Evolutionary conservation across 1,284 basidiomycete genomes (phyloP), one percentile per base, ranked within the genome.

Genomic region (Trametes sp.): DNA sequence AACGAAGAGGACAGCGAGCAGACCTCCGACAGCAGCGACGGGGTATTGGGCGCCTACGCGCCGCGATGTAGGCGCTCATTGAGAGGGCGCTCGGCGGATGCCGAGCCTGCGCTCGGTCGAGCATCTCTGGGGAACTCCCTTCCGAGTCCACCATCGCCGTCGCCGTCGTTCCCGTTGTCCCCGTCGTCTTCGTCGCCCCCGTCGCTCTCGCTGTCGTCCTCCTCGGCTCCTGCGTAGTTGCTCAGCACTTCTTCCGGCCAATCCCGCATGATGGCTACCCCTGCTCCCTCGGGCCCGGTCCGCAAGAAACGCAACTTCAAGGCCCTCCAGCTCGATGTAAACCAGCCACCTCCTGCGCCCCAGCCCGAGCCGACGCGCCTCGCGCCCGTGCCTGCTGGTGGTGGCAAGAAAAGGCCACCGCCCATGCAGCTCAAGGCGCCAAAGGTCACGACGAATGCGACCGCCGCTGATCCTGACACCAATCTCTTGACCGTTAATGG

Each of bases 271-370:
- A 68, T 68, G 66, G 61, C 61, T 19, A 57, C 62, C 29, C 57
- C 57, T 44, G 61, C 72, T 28, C 70, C 70, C 41, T 68, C 68
- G n/a, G 70, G 69, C 50, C 72, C 87, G 49, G 80, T 91, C 57
- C 86, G 90, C 70, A 92, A 91, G 74, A 93, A 93, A 76, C 84
- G 91, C 60, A 93, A 93, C 77, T 92, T 92, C 82, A 92, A 92
- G 77, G 83, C 82, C 36, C 84, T 93, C 29, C 82, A 85, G 69
- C 85, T 93, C 67, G 80, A 88, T 70, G 85, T 87, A 53, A 67
- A 80, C 52, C 76, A 81, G 45, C 76, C 85, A 16, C 72, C 79
- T 35, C 75, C 82, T 14, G 71, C 77, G 36, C 75, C 81, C 2
- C 75, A 82, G 5, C 77, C 78, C 33, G 77, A 80, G 63, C 79